Conservation (phyloP, 345 rosid species). For the Gossypium arboreum region DNA sequence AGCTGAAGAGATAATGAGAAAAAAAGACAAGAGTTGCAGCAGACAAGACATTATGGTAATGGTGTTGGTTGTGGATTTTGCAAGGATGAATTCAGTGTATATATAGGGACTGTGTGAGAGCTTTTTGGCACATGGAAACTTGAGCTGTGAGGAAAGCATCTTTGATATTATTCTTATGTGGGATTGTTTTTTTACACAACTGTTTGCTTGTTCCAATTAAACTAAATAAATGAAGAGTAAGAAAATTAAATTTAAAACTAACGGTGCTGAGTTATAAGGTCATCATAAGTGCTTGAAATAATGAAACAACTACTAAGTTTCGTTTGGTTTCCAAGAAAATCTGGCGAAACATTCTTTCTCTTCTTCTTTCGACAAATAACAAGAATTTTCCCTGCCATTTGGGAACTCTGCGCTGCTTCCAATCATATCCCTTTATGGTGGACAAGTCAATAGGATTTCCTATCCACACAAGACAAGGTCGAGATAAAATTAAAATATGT, state of each 20-base stretch:
- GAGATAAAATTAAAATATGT: too few species aligned
- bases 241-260: too few species aligned
- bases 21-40: neutral
- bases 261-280: too few species aligned
- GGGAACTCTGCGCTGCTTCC: too few species aligned
- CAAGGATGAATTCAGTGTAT: neutral
- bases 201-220: neutral
- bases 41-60: neutral
- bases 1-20: neutral
- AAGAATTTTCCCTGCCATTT: neutral
- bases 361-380: neutral
- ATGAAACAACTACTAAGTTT: neutral
- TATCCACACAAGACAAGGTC: too few species aligned
- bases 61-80: neutral
- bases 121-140: slow-evolving; percentile 7
- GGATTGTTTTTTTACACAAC: neutral
- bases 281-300: neutral
- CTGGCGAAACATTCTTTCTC: too few species aligned
- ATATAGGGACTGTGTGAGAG: neutral
- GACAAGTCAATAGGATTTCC: too few species aligned
- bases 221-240: neutral
- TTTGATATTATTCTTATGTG: neutral
- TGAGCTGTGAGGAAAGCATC: slow-evolving; percentile 14
- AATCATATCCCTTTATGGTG: too few species aligned
- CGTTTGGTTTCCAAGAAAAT: neutral